These are phyloP conservation scores for Suillus tomentosus DNA, from an alignment of 768 basidiomycete genomes.

Conservation along the genomic window DNA sequence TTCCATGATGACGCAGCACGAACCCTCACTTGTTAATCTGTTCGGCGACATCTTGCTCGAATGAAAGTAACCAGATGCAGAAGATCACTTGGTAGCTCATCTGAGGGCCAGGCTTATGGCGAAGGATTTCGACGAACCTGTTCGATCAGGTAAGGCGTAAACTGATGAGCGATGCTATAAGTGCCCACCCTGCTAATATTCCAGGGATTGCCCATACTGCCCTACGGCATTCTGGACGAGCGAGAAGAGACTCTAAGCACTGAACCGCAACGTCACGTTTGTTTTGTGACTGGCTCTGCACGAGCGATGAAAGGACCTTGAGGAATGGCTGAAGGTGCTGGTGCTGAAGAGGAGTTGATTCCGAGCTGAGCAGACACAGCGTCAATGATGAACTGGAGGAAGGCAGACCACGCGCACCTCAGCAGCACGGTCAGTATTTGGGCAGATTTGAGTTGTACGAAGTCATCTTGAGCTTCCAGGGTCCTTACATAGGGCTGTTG, in stretches of 20 bases:
- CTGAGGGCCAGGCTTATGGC: slow-evolving; percentile 82
- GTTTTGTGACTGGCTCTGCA: slow-evolving; percentile 60
- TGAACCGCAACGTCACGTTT: slow-evolving; percentile 91
- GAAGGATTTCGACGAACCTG: slow-evolving; percentile 84
- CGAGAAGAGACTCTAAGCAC: slow-evolving; percentile 81
- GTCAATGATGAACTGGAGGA: slow-evolving; percentile 10
- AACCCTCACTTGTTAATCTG: slow-evolving; percentile 78
- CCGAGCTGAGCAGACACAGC: slow-evolving; percentile 40
- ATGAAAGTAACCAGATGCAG: slow-evolving; percentile 93
- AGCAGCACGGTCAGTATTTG: slow-evolving; percentile 89
- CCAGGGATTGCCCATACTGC: slow-evolving; percentile 78
- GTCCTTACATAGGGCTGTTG: slow-evolving; percentile 49
- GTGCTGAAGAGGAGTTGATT: slow-evolving; percentile 47
- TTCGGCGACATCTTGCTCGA: slow-evolving; percentile 83
- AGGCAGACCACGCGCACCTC: slow-evolving; percentile 45
- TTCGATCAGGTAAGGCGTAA: too few species aligned
- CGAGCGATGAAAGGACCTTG: slow-evolving; percentile 55
- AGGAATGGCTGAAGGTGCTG: slow-evolving; percentile 65
- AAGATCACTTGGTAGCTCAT: slow-evolving; percentile 94
- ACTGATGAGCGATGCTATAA: not conserved
- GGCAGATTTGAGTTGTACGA: slow-evolving; percentile 87
- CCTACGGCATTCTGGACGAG: slow-evolving; percentile 77
- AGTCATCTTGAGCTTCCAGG: slow-evolving; percentile 87
- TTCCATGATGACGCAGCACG: slow-evolving; percentile 3
- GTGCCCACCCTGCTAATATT: slow-evolving; percentile 64